Conservation (phyloP, 768 basidiomycete species). For the Rhodocollybia butyracea region DNA sequence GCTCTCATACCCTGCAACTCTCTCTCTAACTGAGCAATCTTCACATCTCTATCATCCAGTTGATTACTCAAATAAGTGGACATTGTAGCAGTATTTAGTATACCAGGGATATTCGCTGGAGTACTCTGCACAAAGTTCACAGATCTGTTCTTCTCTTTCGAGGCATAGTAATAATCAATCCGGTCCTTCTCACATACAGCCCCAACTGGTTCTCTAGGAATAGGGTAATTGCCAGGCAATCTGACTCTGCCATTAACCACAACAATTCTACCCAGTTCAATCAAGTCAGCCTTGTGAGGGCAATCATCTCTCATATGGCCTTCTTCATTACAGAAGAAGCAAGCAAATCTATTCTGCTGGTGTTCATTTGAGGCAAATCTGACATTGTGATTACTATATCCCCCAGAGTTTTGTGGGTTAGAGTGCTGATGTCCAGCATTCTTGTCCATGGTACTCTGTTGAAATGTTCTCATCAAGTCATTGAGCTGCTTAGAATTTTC, state of each 20-base stretch:
- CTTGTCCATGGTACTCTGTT: background rate
- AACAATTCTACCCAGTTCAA: background rate
- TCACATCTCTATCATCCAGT: background rate
- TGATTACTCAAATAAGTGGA: background rate
- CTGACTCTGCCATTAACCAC: background rate
- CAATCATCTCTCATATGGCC: background rate
- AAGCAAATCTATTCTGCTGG: background rate
- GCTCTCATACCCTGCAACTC: background rate
- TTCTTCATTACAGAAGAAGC: background rate
- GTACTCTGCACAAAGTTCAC: background rate
- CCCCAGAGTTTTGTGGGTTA: background rate
- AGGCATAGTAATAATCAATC: background rate
- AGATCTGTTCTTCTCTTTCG: background rate
- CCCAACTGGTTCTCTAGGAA: constrained; percentile 4
- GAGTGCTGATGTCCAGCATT: background rate
- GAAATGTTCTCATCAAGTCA: background rate
- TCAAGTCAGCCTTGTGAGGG: background rate
- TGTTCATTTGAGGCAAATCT: background rate
- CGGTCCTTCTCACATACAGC: background rate
- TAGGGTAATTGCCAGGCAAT: background rate
- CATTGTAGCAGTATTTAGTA: background rate
- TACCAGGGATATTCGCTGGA: background rate
- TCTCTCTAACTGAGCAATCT: background rate
- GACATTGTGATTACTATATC: background rate
- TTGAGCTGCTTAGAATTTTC: background rate